Evolutionary conservation across 352 stramenopile species (phyloP), one percentile per base, ranked within the genome.

Genomic region (Globisporangium perplexum): DNA sequence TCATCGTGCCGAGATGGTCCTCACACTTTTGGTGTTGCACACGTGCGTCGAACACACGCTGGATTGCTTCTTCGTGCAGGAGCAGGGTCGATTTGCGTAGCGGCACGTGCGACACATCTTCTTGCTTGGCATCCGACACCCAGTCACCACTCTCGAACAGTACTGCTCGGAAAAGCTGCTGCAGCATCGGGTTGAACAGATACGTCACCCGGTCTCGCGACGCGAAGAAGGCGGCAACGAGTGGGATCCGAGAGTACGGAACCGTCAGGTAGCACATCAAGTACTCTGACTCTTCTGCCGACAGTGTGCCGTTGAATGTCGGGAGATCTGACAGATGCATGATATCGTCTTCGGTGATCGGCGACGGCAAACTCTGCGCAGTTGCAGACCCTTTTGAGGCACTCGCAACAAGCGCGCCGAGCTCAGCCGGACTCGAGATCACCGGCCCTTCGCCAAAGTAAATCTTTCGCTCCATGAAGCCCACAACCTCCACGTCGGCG

Each of bases 241-340:
- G 80, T 33, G 97, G 97, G 60, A 99, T 99, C 22, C 96, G 69
- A 30, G 98, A 91, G 62, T 99, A 99, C 30, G 97, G 97, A 10
- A 98, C 97, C 6, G 97, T 99, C 52, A 99, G 83, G 67, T 99
- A 99, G 63, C 97, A 96, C 56, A 99, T 88, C 53, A 99, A 90
- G 12, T 98, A 95, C 71, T 99, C 96, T 0, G 92, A 96, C 62
- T 99, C 97, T 52, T 98, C 93, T 22, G 93, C 83, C 14, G 88
- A 96, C n/a, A 99, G 72, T 23, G 97, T 96, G 44, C 95, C 85
- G 45, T 96, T 91, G 68, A 99, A 99, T 0, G 95, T 98, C 6
- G 97, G 97, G 33, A 99, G 64, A 39, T 98, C 87, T 33, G 88
- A 84, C 17, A 98, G 63, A 75, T 99, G 96, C 62, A 99, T 95